Conservation (phyloP, 1,284 basidiomycete genomes). For the Athelia sp. region DNA sequence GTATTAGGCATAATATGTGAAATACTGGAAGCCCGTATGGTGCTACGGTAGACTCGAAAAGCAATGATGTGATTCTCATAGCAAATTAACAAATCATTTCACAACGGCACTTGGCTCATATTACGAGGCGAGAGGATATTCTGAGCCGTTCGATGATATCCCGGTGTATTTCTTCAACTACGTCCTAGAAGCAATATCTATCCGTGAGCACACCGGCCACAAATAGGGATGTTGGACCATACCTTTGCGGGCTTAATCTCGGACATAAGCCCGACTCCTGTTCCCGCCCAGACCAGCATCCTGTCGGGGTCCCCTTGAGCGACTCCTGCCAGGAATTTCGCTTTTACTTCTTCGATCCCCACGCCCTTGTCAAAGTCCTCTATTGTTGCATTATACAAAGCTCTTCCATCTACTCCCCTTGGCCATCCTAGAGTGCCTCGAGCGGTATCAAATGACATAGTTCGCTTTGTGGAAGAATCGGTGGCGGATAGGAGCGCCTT, state of each 20-base stretch:
- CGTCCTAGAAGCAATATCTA: conserved; percentile 31
- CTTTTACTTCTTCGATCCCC: conserved; percentile 37
- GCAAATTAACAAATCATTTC: too few species aligned
- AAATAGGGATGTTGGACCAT: conserved; percentile 8
- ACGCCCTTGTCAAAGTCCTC: conserved; percentile 51
- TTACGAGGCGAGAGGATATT: conserved; percentile 7
- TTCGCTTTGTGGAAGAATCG: conserved; percentile 48
- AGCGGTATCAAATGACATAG: conserved; percentile 61
- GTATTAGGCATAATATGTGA: background rate
- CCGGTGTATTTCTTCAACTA: conserved; percentile 43
- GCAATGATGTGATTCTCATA: too few species aligned
- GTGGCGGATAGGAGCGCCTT: conserved; percentile 48
- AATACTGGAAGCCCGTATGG: too few species aligned
- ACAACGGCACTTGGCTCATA: too few species aligned
- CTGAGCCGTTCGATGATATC: conserved; percentile 35
- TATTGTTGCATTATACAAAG: conserved; percentile 51
- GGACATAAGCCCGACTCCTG: conserved; percentile 56
- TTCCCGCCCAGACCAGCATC: conserved; percentile 67
- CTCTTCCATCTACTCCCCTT: conserved; percentile 59
- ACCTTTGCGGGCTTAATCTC: conserved; percentile 56
- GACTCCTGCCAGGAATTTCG: conserved; percentile 38
- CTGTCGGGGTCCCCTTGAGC: conserved; percentile 41
- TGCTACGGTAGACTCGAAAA: too few species aligned
- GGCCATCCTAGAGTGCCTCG: conserved; percentile 65
- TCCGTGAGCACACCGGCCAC: background rate